These are phyloP conservation scores for Berkeleyomyces basicola DNA, from an alignment of 2,329 filamentous ascomycete genomes.

Conservation along the genomic window DNA sequence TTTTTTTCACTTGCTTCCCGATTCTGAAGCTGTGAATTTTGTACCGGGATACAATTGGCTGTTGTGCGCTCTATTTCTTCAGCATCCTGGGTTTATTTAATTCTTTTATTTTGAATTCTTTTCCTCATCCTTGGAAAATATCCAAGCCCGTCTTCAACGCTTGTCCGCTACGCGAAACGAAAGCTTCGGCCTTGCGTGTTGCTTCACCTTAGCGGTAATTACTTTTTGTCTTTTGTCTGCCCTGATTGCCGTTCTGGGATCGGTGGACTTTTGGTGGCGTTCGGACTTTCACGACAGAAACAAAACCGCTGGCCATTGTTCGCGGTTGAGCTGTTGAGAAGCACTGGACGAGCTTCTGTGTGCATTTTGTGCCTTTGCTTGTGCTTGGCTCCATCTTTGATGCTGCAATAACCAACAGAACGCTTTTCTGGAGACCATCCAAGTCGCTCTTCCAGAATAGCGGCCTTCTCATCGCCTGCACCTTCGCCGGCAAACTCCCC, in stretches of 20 bases:
- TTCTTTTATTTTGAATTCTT: not conserved
- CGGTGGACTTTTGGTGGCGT: not conserved
- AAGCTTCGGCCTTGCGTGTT: not conserved
- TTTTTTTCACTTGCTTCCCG: not conserved
- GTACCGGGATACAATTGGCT: not conserved
- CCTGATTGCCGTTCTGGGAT: not conserved
- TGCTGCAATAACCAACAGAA: too few species aligned
- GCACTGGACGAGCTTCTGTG: not conserved
- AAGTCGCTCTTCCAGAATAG: not conserved
- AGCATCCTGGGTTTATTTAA: slow-evolving; percentile 13
- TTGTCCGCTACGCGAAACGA: not conserved
- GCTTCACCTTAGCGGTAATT: not conserved
- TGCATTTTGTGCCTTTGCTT: too few species aligned
- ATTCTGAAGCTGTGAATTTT: not conserved
- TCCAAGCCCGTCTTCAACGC: not conserved
- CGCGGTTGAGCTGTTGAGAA: not conserved
- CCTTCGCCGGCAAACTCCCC: not conserved
- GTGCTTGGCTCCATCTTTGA: too few species aligned
- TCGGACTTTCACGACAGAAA: not conserved
- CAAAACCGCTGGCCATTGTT: not conserved
- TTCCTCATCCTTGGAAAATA: not conserved
- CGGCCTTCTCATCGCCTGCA: too few species aligned
- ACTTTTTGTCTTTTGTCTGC: not conserved
- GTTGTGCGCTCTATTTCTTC: not conserved
- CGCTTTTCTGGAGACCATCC: too few species aligned